Evolutionary conservation across 2,329 filamentous ascomycete genomes (phyloP).

Genomic region (Trichophyton simii): DNA sequence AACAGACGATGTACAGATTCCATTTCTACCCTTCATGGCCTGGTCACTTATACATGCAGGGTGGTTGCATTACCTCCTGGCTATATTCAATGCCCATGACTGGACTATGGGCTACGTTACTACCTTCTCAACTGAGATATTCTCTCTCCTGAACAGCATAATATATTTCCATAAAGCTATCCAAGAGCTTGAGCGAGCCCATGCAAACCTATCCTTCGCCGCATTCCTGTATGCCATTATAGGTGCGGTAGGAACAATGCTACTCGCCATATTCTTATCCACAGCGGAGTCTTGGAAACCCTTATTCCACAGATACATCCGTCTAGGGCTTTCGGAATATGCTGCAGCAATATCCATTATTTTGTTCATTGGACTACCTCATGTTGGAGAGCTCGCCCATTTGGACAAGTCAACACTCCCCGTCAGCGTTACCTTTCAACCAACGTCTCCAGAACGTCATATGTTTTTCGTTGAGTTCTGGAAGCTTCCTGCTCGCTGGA

Average conservation of each 20-base stretch:
- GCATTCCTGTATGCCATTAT: slow-evolving; percentile 55
- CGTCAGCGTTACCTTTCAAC: slow-evolving; percentile 45
- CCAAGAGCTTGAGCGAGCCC: slow-evolving; percentile 50
- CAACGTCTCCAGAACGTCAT: slow-evolving; percentile 43
- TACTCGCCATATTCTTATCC: slow-evolving; percentile 49
- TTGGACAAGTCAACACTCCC: slow-evolving; percentile 48
- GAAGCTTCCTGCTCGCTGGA: slow-evolving; percentile 47
- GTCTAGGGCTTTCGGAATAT: slow-evolving; percentile 50
- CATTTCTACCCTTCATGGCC: slow-evolving; percentile 55
- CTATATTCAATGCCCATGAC: slow-evolving; percentile 55
- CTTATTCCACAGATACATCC: slow-evolving; percentile 49
- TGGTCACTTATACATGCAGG: slow-evolving; percentile 54
- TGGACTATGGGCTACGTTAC: slow-evolving; percentile 61
- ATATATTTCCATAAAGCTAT: slow-evolving; percentile 58
- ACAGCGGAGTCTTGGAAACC: slow-evolving; percentile 51
- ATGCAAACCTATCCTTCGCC: slow-evolving; percentile 44
- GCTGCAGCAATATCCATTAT: slow-evolving; percentile 55
- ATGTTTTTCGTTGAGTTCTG: slow-evolving; percentile 53
- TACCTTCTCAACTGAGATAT: slow-evolving; percentile 54
- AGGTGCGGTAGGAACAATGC: slow-evolving; percentile 50
- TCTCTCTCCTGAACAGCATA: slow-evolving; percentile 53
- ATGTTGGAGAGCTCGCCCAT: slow-evolving; percentile 46
- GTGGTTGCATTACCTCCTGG: slow-evolving; percentile 53
- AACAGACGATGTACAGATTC: slow-evolving; percentile 29
- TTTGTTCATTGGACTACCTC: slow-evolving; percentile 51